phyloP scores from a whole-genome alignment of 805 yeast genomes.

The Kodamaea nitidulidarum region DNA sequence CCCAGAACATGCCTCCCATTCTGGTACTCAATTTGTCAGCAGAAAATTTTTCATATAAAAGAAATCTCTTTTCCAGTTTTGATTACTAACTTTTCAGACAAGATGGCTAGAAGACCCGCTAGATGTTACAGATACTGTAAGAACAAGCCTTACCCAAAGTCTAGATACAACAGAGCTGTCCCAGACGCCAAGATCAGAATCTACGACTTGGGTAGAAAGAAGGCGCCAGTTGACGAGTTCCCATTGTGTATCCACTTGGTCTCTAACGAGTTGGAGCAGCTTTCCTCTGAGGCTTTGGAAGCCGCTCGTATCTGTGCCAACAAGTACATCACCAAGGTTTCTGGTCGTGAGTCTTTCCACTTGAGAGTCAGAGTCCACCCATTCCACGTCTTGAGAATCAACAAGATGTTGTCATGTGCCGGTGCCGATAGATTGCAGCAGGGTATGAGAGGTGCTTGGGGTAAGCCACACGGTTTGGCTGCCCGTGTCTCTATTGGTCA shows the following conservation, averaged over 20 bases:
- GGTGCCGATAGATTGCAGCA: slow-evolving; percentile 99
- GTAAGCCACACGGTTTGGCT: slow-evolving; percentile 99
- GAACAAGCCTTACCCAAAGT: slow-evolving; percentile 99
- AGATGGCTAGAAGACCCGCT: slow-evolving; percentile 99
- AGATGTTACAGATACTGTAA: slow-evolving; percentile 99
- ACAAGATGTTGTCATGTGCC: slow-evolving; percentile 99
- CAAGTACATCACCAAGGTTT: slow-evolving; percentile 96
- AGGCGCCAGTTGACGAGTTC: slow-evolving; percentile 98
- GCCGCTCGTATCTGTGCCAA: slow-evolving; percentile 99
- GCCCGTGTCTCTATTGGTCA: slow-evolving; percentile 99
- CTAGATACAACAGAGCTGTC: slow-evolving; percentile 99
- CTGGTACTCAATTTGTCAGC: slow-evolving; percentile 8
- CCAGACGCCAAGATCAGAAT: slow-evolving; percentile 99
- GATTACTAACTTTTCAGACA: slow-evolving; percentile 40
- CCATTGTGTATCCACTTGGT: slow-evolving; percentile 99
- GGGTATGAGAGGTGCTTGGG: slow-evolving; percentile 99
- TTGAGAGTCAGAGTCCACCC: slow-evolving; percentile 99
- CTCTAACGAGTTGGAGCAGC: slow-evolving; percentile 98
- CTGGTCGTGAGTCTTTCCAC: slow-evolving; percentile 99
- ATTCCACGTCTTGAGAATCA: slow-evolving; percentile 99
- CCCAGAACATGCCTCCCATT: too few species aligned
- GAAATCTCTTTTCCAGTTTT: not conserved
- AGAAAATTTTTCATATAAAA: slow-evolving; percentile 8
- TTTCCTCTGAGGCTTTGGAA: slow-evolving; percentile 99
- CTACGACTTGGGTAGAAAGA: slow-evolving; percentile 99